Evolutionary conservation across 2,329 filamentous ascomycete genomes (phyloP).

Genomic region (Fusarium odoratissimum): DNA sequence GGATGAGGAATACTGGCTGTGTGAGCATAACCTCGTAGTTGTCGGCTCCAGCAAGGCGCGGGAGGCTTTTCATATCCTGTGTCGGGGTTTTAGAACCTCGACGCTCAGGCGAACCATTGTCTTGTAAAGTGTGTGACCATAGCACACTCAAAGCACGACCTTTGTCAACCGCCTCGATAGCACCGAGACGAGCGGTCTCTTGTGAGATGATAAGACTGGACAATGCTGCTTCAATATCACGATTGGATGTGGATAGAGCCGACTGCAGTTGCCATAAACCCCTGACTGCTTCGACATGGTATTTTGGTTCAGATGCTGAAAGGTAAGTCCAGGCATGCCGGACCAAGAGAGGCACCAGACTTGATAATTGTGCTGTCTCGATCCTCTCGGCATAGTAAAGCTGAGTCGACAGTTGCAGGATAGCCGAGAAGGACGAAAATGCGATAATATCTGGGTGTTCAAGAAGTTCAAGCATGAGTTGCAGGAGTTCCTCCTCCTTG

Average conservation of each 20-base stretch:
- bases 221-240: constrained; percentile 84
- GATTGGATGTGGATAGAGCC: constrained; percentile 72
- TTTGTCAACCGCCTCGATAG: constrained; percentile 63
- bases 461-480: constrained; percentile 63
- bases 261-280: constrained; percentile 88
- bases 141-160: constrained; percentile 78
- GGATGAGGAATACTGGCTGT: constrained; percentile 81
- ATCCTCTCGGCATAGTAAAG: constrained; percentile 67
- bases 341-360: constrained; percentile 75
- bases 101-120: constrained; percentile 63
- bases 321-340: constrained; percentile 82
- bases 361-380: constrained; percentile 63
- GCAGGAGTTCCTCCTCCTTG: constrained; percentile 61
- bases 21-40: constrained; percentile 80
- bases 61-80: constrained; percentile 48
- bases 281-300: constrained; percentile 91
- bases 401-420: constrained; percentile 68
- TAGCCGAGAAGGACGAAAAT: constrained; percentile 69
- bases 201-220: constrained; percentile 73
- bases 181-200: constrained; percentile 43
- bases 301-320: constrained; percentile 86
- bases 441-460: constrained; percentile 52
- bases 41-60: constrained; percentile 65
- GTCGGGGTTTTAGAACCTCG: constrained; percentile 59
- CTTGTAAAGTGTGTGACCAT: constrained; percentile 83